Conservation (phyloP, 2,329 filamentous ascomycete genomes). For the Aspergillus alliaceus region DNA sequence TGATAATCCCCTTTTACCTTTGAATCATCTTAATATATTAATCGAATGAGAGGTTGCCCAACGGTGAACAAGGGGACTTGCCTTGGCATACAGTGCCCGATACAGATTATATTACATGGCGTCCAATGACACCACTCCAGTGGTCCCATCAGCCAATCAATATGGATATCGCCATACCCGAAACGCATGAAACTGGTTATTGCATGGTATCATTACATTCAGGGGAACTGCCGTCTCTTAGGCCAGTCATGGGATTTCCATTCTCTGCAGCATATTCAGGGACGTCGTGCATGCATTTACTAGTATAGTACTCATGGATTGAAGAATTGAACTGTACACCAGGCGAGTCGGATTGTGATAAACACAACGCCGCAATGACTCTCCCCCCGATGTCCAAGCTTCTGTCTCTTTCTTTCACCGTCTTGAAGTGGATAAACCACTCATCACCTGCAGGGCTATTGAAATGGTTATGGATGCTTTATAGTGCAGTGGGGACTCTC, state of each 20-base stretch:
- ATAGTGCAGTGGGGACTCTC: background rate
- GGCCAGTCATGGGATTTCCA: background rate
- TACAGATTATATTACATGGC: background rate
- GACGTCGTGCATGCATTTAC: background rate
- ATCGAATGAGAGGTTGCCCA: background rate
- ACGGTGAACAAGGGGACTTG: background rate
- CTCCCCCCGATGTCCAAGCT: background rate
- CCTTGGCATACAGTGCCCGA: background rate
- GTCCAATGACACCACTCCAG: background rate
- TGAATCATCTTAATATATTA: background rate
- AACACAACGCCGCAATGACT: background rate
- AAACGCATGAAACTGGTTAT: slow-evolving; percentile 1
- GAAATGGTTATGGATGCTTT: background rate
- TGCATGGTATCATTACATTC: background rate
- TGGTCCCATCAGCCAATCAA: background rate
- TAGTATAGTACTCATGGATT: background rate
- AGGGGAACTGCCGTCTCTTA: background rate
- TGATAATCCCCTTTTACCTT: background rate
- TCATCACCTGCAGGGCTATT: background rate
- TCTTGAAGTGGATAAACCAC: background rate
- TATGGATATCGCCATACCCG: background rate
- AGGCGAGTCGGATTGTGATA: background rate
- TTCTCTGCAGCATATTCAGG: background rate
- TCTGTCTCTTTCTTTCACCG: background rate
- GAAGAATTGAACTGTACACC: background rate